Base-by-base conservation (phyloP, 495 filamentous ascomycete species). In the Aspergillus wentii region DNA sequence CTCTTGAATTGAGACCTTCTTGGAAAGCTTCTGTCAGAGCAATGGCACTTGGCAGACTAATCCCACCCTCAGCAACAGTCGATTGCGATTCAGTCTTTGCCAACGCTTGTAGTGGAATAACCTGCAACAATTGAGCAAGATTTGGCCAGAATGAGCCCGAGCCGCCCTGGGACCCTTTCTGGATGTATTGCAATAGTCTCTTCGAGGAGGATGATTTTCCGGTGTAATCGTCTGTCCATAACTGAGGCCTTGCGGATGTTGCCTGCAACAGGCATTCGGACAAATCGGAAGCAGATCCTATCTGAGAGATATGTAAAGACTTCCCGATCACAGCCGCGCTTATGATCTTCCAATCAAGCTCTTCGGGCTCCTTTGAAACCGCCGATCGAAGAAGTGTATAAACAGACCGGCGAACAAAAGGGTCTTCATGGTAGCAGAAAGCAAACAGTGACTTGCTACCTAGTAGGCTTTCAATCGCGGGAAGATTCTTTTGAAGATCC, bases 121-220 rank as follows among this genome's bases (percentile, higher is more conserved):
- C 50, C 8, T 63, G 51, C 22, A 96, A 50, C 1, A 95, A 52
- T 17, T 62, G 64, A 28, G 69, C 62, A 23, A 94, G 45, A 3
- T 75, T 74, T 11, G 61, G 48, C 92, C 92, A 98, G 54, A 78
- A 95, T 4, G 73, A 73, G 2, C 69, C 59, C 2, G 76, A 61
- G 8, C 83, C 79, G 6, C 76, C 77, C 47, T 94, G 84, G 1
- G 90, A 94, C 30, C 94, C 92, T 49, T 80, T 80, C 38, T 83
- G 78, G n/a, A 96, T 65, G 48, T 94, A 94, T 14, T 76, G 68
- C 21, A 69, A 73, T 3, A 98, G 50, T 18, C 79, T 70, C 20
- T 74, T 72, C 1, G 79, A 62, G 0, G 82, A 71, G 17, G 81
- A 66, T 27, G 78, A 83, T 52, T 88, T 91, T 38, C 70, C 69